Conservation (phyloP, 352 stramenopile genomes). For the Halophytophthora polymorphica region DNA sequence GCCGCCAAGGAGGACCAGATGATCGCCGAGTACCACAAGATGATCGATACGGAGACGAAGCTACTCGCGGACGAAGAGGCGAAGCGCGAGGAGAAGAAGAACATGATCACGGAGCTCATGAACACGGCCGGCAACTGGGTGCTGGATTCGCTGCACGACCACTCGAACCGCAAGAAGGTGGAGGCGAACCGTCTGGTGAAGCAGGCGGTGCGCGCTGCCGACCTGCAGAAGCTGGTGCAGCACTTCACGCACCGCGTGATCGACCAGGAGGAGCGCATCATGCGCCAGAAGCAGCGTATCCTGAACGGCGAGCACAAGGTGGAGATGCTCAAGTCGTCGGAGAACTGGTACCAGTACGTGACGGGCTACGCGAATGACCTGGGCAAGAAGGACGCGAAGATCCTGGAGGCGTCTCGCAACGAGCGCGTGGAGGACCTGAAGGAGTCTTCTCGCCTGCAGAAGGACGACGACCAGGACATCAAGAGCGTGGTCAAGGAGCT, state of each 20-base stretch:
- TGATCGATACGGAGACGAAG: slow-evolving; percentile 76
- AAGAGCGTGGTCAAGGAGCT: slow-evolving; percentile 71
- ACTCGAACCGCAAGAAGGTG: slow-evolving; percentile 87
- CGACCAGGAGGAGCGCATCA: slow-evolving; percentile 87
- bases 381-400: slow-evolving; percentile 84
- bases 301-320: slow-evolving; percentile 89
- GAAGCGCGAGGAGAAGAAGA: slow-evolving; percentile 89
- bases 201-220: slow-evolving; percentile 75
- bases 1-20: slow-evolving; percentile 64
- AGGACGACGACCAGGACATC: slow-evolving; percentile 81
- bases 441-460: slow-evolving; percentile 76
- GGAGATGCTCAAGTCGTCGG: slow-evolving; percentile 87
- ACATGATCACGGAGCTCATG: slow-evolving; percentile 80
- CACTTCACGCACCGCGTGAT: slow-evolving; percentile 89
- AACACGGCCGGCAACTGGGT: slow-evolving; percentile 88
- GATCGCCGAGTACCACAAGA: slow-evolving; percentile 69
- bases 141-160: slow-evolving; percentile 74
- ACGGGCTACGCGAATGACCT: slow-evolving; percentile 69
- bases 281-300: slow-evolving; percentile 89
- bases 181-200: slow-evolving; percentile 83
- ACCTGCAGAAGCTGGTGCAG: slow-evolving; percentile 86
- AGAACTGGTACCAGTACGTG: slow-evolving; percentile 90
- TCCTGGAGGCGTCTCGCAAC: slow-evolving; percentile 61
- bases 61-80: slow-evolving; percentile 73
- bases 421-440: slow-evolving; percentile 76